These are phyloP conservation scores for Melaleuca alternifolia DNA, from an alignment of 345 rosid genomes.

Conservation along the genomic window DNA sequence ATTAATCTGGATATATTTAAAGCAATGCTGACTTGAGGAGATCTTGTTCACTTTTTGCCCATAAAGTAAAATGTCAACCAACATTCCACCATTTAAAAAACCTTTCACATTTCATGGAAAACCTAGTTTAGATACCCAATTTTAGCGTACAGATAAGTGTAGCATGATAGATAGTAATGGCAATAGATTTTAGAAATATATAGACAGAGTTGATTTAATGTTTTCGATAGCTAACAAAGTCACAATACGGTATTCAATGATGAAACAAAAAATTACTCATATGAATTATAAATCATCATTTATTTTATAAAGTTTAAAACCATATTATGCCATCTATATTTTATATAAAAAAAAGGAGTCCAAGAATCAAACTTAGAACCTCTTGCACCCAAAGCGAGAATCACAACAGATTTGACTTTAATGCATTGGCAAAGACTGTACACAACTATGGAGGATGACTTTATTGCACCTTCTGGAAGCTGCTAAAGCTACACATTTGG, in stretches of 20 bases:
- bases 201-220: not conserved
- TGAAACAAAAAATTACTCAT: not conserved
- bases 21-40: not conserved
- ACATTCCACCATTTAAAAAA: not conserved
- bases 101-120: not conserved
- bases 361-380: not conserved
- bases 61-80: not conserved
- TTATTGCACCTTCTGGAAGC: not conserved
- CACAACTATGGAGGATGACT: not conserved
- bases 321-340: not conserved
- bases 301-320: not conserved
- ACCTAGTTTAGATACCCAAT: not conserved
- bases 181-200: not conserved
- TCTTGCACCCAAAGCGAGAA: not conserved
- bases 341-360: not conserved
- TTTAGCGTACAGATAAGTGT: not conserved
- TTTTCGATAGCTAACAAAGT: not conserved
- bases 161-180: not conserved
- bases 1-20: not conserved
- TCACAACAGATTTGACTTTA: not conserved
- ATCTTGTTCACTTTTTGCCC: not conserved
- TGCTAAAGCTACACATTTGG: not conserved
- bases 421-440: not conserved
- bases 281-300: not conserved
- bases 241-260: not conserved